These are phyloP conservation scores for Fraxinus xanthoxyloides DNA, from an alignment of 305 asterid species.

Conservation along the genomic window DNA sequence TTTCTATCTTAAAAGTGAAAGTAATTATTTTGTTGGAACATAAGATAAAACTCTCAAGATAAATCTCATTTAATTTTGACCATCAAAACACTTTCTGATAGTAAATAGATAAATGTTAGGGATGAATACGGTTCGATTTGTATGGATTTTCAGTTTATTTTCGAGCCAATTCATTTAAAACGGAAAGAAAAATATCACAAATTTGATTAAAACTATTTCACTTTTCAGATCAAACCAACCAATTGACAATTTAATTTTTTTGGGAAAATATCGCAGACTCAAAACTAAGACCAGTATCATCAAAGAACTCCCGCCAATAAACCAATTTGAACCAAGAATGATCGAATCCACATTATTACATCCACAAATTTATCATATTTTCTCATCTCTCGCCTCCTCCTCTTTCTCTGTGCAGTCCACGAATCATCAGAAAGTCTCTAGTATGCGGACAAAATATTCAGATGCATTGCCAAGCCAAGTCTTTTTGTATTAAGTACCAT, in stretches of 20 bases:
- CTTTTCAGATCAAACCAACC: neutral
- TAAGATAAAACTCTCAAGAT: neutral
- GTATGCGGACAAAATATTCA: constrained; percentile 48
- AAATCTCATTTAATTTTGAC: no score
- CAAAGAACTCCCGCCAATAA: neutral
- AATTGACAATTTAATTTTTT: no score
- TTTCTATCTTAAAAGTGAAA: neutral
- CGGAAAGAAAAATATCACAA: neutral
- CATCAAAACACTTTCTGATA: neutral
- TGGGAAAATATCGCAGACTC: no score
- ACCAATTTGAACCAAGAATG: constrained; percentile 16
- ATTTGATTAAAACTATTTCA: no score
- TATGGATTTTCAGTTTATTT: neutral
- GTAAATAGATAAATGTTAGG: no score
- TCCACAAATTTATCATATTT: constrained; percentile 44
- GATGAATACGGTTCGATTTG: neutral
- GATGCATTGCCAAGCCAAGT: constrained; percentile 36
- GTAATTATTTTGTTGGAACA: neutral
- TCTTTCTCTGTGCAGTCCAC: constrained; percentile 44
- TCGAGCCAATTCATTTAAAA: neutral
- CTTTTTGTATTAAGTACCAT: constrained; percentile 60
- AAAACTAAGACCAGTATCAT: no score
- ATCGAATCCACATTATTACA: constrained; percentile 35
- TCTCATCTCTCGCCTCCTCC: constrained; percentile 61
- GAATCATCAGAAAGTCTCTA: constrained; percentile 36